Evolutionary conservation across 2,329 filamentous ascomycete species (phyloP).

Genomic region (Dactylellina drechsleri): DNA sequence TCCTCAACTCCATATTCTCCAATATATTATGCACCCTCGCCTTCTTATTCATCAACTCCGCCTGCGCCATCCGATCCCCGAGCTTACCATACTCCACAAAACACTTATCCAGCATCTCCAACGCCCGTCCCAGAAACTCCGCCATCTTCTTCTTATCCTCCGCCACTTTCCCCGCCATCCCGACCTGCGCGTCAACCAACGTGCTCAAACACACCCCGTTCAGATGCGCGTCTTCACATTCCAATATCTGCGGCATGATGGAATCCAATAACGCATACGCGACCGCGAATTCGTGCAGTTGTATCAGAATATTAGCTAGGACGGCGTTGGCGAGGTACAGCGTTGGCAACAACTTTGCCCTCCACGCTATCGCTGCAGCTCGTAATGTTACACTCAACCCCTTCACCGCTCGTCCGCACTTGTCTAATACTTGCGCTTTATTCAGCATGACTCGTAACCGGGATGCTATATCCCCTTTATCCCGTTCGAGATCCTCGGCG

Average conservation of each 20-base stretch:
- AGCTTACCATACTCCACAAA: slow-evolving; percentile 73
- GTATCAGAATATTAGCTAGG: slow-evolving; percentile 75
- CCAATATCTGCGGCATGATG: slow-evolving; percentile 79
- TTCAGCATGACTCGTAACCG: slow-evolving; percentile 76
- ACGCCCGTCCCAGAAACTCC: slow-evolving; percentile 70
- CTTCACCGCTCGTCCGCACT: slow-evolving; percentile 74
- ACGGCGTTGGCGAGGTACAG: slow-evolving; percentile 78
- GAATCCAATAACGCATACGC: slow-evolving; percentile 73
- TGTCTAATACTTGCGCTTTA: slow-evolving; percentile 76
- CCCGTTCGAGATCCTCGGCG: slow-evolving; percentile 66
- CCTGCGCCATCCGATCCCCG: slow-evolving; percentile 75
- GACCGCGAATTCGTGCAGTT: slow-evolving; percentile 75
- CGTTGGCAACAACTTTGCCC: slow-evolving; percentile 73
- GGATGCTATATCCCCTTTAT: slow-evolving; percentile 72
- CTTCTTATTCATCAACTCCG: slow-evolving; percentile 84
- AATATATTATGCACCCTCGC: slow-evolving; percentile 77
- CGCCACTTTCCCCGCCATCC: slow-evolving; percentile 70
- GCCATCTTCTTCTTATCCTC: slow-evolving; percentile 63
- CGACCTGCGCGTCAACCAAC: slow-evolving; percentile 81
- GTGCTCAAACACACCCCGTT: slow-evolving; percentile 74
- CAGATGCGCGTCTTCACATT: slow-evolving; percentile 73
- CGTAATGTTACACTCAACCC: slow-evolving; percentile 81
- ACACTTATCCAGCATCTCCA: slow-evolving; percentile 72
- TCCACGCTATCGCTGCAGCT: slow-evolving; percentile 78
- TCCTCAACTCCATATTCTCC: slow-evolving; percentile 72